Conservation (phyloP, 176 grass and related monocot species). For the Triticum timopheevii region DNA sequence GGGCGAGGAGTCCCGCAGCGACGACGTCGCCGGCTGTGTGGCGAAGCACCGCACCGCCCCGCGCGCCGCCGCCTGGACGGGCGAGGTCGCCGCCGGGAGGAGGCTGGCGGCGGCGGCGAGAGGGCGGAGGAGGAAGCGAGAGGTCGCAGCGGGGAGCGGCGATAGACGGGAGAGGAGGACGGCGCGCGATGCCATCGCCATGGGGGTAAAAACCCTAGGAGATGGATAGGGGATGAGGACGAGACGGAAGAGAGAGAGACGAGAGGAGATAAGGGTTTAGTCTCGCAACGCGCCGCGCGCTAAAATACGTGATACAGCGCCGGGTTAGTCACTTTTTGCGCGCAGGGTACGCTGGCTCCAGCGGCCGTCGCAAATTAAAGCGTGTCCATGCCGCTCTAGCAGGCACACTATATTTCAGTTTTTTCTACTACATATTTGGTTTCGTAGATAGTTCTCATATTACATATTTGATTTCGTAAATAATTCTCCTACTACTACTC, state of each 20-base stretch:
- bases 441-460: too few species aligned
- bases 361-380: too few species aligned
- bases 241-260: background rate
- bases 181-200: conserved; percentile 35
- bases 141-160: background rate
- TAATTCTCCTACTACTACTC: too few species aligned
- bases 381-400: too few species aligned
- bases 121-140: conserved; percentile 17
- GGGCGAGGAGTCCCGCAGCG: conserved; percentile 59
- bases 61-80: background rate
- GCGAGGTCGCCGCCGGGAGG: background rate
- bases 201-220: conserved; percentile 26
- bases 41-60: conserved; percentile 39
- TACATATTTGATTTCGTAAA: too few species aligned
- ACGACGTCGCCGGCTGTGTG: conserved; percentile 57
- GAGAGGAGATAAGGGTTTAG: conserved; percentile 29
- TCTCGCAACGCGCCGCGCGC: too few species aligned
- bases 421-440: too few species aligned
- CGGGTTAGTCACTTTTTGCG: too few species aligned
- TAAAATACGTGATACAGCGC: too few species aligned
- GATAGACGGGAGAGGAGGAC: conserved; percentile 4
- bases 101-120: background rate
- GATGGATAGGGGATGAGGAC: background rate
- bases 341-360: too few species aligned
- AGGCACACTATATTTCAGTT: too few species aligned